Base-by-base conservation (phyloP, 106 monocot genomes). In the Allium cepa region DNA sequence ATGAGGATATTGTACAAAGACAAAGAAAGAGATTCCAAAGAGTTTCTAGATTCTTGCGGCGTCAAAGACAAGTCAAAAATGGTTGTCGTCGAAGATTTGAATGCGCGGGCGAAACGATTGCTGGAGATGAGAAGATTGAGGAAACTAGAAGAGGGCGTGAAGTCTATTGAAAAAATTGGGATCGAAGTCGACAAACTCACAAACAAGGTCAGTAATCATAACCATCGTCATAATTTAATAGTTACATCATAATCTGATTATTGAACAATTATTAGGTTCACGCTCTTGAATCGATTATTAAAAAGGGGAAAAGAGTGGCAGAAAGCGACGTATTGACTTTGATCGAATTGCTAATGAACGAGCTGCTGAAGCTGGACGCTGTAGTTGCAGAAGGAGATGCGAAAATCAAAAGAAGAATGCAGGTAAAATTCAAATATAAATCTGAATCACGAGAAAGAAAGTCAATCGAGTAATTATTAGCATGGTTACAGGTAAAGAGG, bases 1-100 rank as follows among this genome's bases (percentile, higher is more conserved):
- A 85, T 83, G 85, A 95, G 91, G 81, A 28, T 95, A 17, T 57
- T 88, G 48, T 91, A 53, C 78, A 95, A 91, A 76, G 83, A 87
- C 72, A 95, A 84, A 79, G 95, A 88, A 74, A 70, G 83, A 73
- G 85, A 81, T 8, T 81, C 91, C 8, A 51, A 68, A 10, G 85
- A 87, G 49, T 95, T 69, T 63, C 73, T 95, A 36, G 95, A 95
- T 72, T 79, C 53, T 45, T 46, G 78, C 68, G 95, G 91, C 17
- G 95, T 95, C 53, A 88, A 88, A 59, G 88, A 91, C 75, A 71
- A 82, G 53, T 91, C 95, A 11, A 95, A 95, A 76, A 48, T 95
- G 45, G 79, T 88, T 0, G 63, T 95, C 7, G 12, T 82, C 9
- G 85, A 88, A 78, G 91, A 95, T 57, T 55, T 85, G 13, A 57